These are phyloP conservation scores for Elsinoe arachidis DNA, from an alignment of 2,329 filamentous ascomycete genomes.

Conservation along the genomic window DNA sequence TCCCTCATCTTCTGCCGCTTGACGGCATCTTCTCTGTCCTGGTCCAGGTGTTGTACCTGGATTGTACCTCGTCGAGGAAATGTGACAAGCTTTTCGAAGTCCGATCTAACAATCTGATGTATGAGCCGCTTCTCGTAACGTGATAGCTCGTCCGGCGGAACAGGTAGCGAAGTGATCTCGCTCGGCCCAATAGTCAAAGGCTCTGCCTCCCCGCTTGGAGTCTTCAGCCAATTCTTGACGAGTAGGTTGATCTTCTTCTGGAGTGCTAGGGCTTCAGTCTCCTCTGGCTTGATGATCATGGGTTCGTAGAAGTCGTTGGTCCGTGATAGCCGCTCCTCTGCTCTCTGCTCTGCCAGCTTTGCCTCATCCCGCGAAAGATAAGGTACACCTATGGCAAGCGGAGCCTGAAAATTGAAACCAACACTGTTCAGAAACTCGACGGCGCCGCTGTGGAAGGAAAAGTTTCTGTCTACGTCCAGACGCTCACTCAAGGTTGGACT, in stretches of 20 bases:
- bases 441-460: slow-evolving; percentile 51
- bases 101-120: slow-evolving; percentile 56
- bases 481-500: slow-evolving; percentile 46
- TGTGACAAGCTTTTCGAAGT: slow-evolving; percentile 45
- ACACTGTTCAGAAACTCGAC: slow-evolving; percentile 52
- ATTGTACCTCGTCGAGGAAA: slow-evolving; percentile 36
- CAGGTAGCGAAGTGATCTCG: slow-evolving; percentile 15
- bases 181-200: slow-evolving; percentile 29
- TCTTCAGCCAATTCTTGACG: slow-evolving; percentile 40
- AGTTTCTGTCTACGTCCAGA: slow-evolving; percentile 51
- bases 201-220: slow-evolving; percentile 20
- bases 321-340: slow-evolving; percentile 35
- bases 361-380: slow-evolving; percentile 57
- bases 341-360: slow-evolving; percentile 36
- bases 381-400: slow-evolving; percentile 49
- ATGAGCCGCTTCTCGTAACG: slow-evolving; percentile 57
- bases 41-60: slow-evolving; percentile 34
- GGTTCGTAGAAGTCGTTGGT: slow-evolving; percentile 30
- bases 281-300: slow-evolving; percentile 44
- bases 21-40: slow-evolving; percentile 36
- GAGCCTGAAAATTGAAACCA: slow-evolving; percentile 49
- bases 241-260: slow-evolving; percentile 37
- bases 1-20: slow-evolving; percentile 30
- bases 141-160: slow-evolving; percentile 33
- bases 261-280: slow-evolving; percentile 45